Base-by-base conservation (phyloP, 139 green algal genomes). In the Tetraselmis striata region DNA sequence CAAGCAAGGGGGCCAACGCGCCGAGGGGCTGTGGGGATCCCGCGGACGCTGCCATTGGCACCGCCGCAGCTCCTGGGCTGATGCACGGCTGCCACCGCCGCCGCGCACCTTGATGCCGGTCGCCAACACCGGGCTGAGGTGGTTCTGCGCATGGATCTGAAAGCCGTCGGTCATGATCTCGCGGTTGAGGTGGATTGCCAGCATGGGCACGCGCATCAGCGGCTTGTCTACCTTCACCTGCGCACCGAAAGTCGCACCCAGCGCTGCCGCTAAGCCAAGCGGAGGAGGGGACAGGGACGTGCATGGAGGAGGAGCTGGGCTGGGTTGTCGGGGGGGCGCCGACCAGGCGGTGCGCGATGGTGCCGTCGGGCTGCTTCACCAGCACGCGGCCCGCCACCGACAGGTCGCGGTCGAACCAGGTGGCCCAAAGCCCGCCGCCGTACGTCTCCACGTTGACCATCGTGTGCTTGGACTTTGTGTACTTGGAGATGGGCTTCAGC, bases 361-460 rank as follows among this genome's bases (percentile, higher is more conserved):
- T 26, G 1, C 77, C 80, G 0, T 75, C 83, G 5, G 31, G 5
- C 77, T 91, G 80, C 0, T 87, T 81, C 26, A 97, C 79, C 59
- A 98, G 85, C 83, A 96, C 93, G 89, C 86, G 77, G 29, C 93
- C 94, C 26, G 96, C 96, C 24, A 99, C 88, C 1, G 88, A 90
- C 32, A 99, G 90, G 86, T 99, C 96, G 0, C 96, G 89, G 86
- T 99, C 96, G 87, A 98, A 99, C 96, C 96, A 99, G 29, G 96
- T 99, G 90, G 97, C 91, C 95, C 96, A 98, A 58, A 98, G 88
- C 23, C 96, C 96, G 18, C 96, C 96, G 24, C 96, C 96, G 81
- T 99, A 99, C 0, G 95, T 93, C 89, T 98, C 95, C 31, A 96
- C 87, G 76, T 95, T 96, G 25, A 98, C 81, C 85, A 91, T 90